Evolutionary conservation across 176 grass and related monocot species (phyloP), one percentile per base, ranked within the genome.

Genomic region (Musa schizocarpa): DNA sequence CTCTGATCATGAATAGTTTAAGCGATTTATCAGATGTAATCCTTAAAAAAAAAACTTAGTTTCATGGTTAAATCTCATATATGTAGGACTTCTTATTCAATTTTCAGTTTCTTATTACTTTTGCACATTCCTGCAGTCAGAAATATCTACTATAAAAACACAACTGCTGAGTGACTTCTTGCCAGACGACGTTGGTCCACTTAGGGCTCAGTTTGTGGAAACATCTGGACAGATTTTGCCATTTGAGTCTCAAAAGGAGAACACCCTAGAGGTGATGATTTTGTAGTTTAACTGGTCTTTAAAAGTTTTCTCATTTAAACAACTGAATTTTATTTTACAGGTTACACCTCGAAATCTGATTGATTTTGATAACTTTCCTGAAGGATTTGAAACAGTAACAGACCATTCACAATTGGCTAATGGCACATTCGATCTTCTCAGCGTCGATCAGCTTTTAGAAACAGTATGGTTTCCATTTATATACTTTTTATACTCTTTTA

Each of bases 101-200:
- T 27, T 82, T 51, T 83, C 61, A 27, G 73, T 58, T 79, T 68
- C 20, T 68, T 51, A 78, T 61, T 49, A 52, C 27, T 64, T 83
- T 86, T 56, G 14, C 11, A 16, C 57, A 21, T 57, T 27, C 9
- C 50, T 88, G 76, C 88, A 99, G 91, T 84, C 91, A 9, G 91
- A 99, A 57, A 82, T 92, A 85, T 56, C 82, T 65, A 85, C 49
- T 65, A 81, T 99, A 86, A 92, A 79, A 82, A 87, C 66, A 53
- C 89, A 87, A 81, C 81, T 99, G 67, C 69, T 94, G 75, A 89
- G 83, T 79, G 91, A 99, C 70, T 99, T 99, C 83, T 84, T 85
- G 20, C 96, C 96, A 3, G 91, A 99, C 86, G 96, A 95, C 66
- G 79, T 94, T 77, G 92, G 96, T 54, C 96, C 96, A 68, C 80